These are phyloP conservation scores for Rhodotorula babjevae DNA, from an alignment of 768 basidiomycete species.

Conservation along the genomic window DNA sequence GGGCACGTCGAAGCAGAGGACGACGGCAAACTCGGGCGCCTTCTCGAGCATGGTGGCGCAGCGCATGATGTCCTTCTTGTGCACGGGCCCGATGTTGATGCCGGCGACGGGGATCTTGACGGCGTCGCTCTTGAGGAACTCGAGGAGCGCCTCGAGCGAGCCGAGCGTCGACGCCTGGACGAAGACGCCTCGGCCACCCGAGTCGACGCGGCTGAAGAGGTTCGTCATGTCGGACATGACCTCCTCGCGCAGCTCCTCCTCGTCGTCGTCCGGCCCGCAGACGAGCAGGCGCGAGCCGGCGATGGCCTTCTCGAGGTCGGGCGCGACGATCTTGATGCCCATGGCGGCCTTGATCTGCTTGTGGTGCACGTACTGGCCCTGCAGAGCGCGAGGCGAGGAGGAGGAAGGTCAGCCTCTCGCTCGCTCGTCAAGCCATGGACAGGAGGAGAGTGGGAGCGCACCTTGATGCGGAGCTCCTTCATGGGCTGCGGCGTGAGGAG, in stretches of 20 bases:
- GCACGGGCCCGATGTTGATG: conserved; percentile 95
- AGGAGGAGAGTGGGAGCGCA: conserved; percentile 43
- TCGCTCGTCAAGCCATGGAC: background rate
- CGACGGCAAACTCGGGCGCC: conserved; percentile 88
- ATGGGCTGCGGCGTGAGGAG: conserved; percentile 92
- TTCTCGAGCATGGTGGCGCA: conserved; percentile 89
- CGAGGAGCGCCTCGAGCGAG: conserved; percentile 89
- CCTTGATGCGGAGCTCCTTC: conserved; percentile 92
- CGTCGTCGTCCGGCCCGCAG: conserved; percentile 90
- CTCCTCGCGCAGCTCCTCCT: conserved; percentile 88
- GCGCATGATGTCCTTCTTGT: conserved; percentile 91
- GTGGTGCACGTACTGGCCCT: conserved; percentile 78
- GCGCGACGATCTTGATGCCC: conserved; percentile 89
- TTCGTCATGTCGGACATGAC: conserved; percentile 93
- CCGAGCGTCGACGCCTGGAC: conserved; percentile 97
- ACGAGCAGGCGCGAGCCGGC: conserved; percentile 92
- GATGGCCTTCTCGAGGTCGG: conserved; percentile 95
- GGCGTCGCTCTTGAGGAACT: conserved; percentile 60
- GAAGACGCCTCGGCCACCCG: conserved; percentile 91
- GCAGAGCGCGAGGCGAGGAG: background rate
- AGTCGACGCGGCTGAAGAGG: conserved; percentile 82
- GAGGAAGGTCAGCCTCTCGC: background rate
- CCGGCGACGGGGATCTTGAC: conserved; percentile 85
- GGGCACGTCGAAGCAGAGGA: conserved; percentile 92
- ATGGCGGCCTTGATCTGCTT: conserved; percentile 95